Conservation (phyloP, 495 filamentous ascomycete genomes). For the Aspergillus asperescens region DNA sequence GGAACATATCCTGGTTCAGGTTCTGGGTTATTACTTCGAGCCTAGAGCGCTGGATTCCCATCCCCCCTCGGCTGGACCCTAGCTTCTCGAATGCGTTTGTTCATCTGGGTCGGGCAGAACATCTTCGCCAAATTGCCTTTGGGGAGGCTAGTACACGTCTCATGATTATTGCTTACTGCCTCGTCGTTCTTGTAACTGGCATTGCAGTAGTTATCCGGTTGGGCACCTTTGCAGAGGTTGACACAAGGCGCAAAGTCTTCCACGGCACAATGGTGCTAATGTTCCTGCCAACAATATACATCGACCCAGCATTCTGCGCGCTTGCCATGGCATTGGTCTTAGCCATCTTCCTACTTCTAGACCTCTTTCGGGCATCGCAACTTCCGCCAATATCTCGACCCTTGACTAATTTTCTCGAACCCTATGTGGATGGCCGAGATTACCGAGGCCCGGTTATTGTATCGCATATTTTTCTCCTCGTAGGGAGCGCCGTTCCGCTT, state of each 20-base stretch:
- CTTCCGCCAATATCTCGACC: slow-evolving; percentile 81
- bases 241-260: slow-evolving; percentile 97
- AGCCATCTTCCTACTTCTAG: slow-evolving; percentile 77
- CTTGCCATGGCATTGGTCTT: slow-evolving; percentile 72
- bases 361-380: slow-evolving; percentile 84
- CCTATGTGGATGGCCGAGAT: slow-evolving; percentile 92
- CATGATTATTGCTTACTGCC: slow-evolving; percentile 66
- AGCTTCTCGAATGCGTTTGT: slow-evolving; percentile 30
- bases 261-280: slow-evolving; percentile 97
- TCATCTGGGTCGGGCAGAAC: slow-evolving; percentile 53
- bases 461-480: slow-evolving; percentile 89
- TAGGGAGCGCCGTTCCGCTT: slow-evolving; percentile 91
- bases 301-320: slow-evolving; percentile 79
- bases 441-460: slow-evolving; percentile 91
- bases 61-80: slow-evolving; percentile 52
- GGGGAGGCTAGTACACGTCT: slow-evolving; percentile 81
- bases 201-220: slow-evolving; percentile 68
- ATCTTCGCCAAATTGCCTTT: slow-evolving; percentile 51
- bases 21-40: slow-evolving; percentile 59
- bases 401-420: slow-evolving; percentile 77
- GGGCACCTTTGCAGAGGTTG: slow-evolving; percentile 70
- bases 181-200: slow-evolving; percentile 60
- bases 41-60: slow-evolving; percentile 68
- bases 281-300: slow-evolving; percentile 77
- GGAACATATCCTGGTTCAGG: slow-evolving; percentile 64